Percentiles rank a stretch among this genome's conserved stretches.
phyloP scores from a whole-genome alignment of 768 basidiomycete genomes.

The Tremella yokohamensis region DNA sequence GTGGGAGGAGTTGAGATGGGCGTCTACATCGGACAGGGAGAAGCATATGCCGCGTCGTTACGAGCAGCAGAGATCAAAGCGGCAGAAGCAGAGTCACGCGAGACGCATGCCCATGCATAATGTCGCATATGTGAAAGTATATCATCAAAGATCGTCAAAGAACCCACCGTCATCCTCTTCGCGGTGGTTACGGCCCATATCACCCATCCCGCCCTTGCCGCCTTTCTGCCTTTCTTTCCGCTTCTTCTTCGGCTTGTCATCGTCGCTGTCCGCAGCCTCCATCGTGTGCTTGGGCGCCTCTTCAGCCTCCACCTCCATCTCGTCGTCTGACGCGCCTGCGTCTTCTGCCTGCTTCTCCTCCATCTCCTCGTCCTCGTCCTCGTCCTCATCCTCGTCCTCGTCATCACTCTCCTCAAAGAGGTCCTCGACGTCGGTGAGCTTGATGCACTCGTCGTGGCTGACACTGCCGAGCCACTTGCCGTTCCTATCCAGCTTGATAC shows the following conservation, averaged over 20 bases:
- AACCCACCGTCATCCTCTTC: slow-evolving; percentile 10
- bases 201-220: slow-evolving; percentile 20
- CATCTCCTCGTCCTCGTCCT: slow-evolving; percentile 6
- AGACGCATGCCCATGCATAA: neutral
- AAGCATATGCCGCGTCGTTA: slow-evolving; percentile 20
- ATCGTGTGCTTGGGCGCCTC: slow-evolving; percentile 16
- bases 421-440: slow-evolving; percentile 76
- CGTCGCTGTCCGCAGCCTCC: slow-evolving; percentile 14
- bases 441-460: slow-evolving; percentile 81
- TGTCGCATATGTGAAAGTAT: neutral
- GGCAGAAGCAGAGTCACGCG: too few relatives aligned
- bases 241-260: slow-evolving; percentile 15
- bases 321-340: slow-evolving; percentile 5
- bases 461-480: slow-evolving; percentile 88
- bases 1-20: slow-evolving; percentile 24
- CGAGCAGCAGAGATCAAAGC: neutral
- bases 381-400: slow-evolving; percentile 42
- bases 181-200: slow-evolving; percentile 1
- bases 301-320: slow-evolving; percentile 13
- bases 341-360: slow-evolving; percentile 4
- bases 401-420: slow-evolving; percentile 63
- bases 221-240: slow-evolving; percentile 8
- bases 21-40: slow-evolving; percentile 27
- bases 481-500: slow-evolving; percentile 64
- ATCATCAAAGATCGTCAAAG: slow-evolving; percentile 21